phyloP scores from a whole-genome alignment of 495 filamentous ascomycete species.

The Podospora didyma region DNA sequence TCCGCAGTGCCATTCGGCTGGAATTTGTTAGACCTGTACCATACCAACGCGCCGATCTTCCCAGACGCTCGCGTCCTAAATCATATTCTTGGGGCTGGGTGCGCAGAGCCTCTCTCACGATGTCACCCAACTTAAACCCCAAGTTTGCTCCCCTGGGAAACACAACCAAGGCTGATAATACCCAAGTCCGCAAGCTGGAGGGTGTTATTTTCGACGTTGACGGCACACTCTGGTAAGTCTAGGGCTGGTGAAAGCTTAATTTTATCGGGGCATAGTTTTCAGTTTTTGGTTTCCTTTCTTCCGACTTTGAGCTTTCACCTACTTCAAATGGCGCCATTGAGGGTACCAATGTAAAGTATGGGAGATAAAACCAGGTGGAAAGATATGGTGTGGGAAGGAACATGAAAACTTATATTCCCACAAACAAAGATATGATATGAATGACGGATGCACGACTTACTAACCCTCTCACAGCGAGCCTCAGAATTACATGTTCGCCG shows the following conservation, averaged over 20 bases:
- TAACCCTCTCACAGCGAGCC: conserved; percentile 56
- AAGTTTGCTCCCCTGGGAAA: conserved; percentile 28
- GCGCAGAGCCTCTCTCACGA: conserved; percentile 34
- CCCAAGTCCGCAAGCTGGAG: conserved; percentile 53
- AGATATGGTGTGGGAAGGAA: too few species aligned
- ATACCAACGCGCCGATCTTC: neutral
- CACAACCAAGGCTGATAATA: conserved; percentile 3
- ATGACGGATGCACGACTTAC: neutral
- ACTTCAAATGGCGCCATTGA: too few species aligned
- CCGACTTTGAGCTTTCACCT: neutral
- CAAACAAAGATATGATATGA: neutral
- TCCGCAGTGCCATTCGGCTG: conserved; percentile 36
- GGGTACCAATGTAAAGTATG: too few species aligned
- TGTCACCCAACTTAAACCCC: conserved; percentile 23
- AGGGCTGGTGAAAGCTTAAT: neutral
- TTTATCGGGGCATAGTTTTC: neutral
- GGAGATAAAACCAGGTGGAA: too few species aligned
- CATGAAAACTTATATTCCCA: neutral
- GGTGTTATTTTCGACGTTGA: conserved; percentile 95
- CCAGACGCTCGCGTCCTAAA: neutral
- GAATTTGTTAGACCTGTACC: neutral
- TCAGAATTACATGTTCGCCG: conserved; percentile 89
- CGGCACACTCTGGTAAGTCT: conserved; percentile 79
- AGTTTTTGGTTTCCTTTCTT: neutral
- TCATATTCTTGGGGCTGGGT: conserved; percentile 7